Evolutionary conservation across 2,329 filamentous ascomycete species (phyloP), one percentile per base, ranked within the genome.

Genomic region (Reticulascus tulasneorum): DNA sequence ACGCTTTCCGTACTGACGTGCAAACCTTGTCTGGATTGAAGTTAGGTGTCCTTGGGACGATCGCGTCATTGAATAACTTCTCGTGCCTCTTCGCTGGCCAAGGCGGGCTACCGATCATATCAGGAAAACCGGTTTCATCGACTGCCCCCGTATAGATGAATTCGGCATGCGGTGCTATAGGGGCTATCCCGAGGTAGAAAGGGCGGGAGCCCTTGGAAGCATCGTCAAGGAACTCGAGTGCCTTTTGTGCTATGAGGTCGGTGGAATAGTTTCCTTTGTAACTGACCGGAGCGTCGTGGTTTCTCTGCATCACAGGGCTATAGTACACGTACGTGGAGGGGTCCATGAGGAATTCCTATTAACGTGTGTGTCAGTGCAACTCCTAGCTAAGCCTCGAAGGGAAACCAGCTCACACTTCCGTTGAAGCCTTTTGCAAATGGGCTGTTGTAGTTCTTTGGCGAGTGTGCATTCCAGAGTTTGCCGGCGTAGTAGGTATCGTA

Each of bases 111-210:
- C 6, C 23, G 16, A 25, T 28, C 23, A 34, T 34, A 8, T 23
- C 17, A 11, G 32, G 32, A 12, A 22, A 15, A 10, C 20, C 16
- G 25, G 35, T 23, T 27, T 55, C 46, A 4, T 48, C 42, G 39
- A 51, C 29, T n/a, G n/a, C n/a, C n/a, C n/a, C n/a, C n/a, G n/a
- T n/a, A 25, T 44, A 43, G 29, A 72, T 60, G 42, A n/a, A n/a
- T 79, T 77, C n/a, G 71, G 70, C 47, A 17, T 87, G 83, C 0
- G 84, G 83, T 0, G 76, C 81, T 6, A 81, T 69, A 0, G 83
- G 83, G 0, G 82, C 76, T 7, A 84, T 66, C 0, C 70, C 71
- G 7, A 87, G 54, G 50, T 86, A 86, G 58, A 86, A 87, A 0
- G 84, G 83, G 0, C 65, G 55, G 0, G 65, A 60, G 0, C 58